These are phyloP conservation scores for Lactarius tabidus DNA, from an alignment of 768 basidiomycete species.

Conservation along the genomic window DNA sequence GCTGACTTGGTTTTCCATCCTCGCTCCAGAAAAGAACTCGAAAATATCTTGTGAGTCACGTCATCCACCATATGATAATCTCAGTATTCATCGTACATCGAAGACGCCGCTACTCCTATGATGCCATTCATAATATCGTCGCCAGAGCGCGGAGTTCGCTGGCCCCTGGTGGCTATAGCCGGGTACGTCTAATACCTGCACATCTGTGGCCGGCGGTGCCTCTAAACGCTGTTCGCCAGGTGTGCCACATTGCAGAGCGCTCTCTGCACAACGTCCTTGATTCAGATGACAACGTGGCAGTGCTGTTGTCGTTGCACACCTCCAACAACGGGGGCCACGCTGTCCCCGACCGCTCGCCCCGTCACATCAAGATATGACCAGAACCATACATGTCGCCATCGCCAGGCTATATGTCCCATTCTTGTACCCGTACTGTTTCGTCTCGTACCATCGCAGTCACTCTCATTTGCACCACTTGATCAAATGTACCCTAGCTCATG, in stretches of 20 bases:
- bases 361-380: conserved; percentile 40
- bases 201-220: background rate
- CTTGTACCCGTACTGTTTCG: conserved; percentile 7
- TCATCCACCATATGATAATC: conserved; percentile 4
- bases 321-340: conserved; percentile 27
- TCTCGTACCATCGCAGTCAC: conserved; percentile 21
- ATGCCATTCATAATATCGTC: conserved; percentile 78
- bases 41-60: conserved; percentile 60
- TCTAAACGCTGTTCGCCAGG: conserved; percentile 37
- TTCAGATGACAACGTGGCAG: conserved; percentile 59
- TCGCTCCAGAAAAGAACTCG: conserved; percentile 58
- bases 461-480: conserved; percentile 13
- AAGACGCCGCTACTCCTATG: conserved; percentile 73
- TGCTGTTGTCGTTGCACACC: conserved; percentile 61
- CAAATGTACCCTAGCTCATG: conserved; percentile 12
- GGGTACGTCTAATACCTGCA: conserved; percentile 36
- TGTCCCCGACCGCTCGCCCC: conserved; percentile 35
- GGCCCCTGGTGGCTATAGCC: conserved; percentile 52
- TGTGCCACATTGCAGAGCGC: conserved; percentile 64
- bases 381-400: background rate
- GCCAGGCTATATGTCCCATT: conserved; percentile 9
- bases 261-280: conserved; percentile 69
- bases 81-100: background rate
- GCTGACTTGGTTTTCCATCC: conserved; percentile 70
- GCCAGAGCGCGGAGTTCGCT: conserved; percentile 61